These are phyloP conservation scores for Phytophthora foliorum DNA, from an alignment of 352 stramenopile species.

Conservation along the genomic window DNA sequence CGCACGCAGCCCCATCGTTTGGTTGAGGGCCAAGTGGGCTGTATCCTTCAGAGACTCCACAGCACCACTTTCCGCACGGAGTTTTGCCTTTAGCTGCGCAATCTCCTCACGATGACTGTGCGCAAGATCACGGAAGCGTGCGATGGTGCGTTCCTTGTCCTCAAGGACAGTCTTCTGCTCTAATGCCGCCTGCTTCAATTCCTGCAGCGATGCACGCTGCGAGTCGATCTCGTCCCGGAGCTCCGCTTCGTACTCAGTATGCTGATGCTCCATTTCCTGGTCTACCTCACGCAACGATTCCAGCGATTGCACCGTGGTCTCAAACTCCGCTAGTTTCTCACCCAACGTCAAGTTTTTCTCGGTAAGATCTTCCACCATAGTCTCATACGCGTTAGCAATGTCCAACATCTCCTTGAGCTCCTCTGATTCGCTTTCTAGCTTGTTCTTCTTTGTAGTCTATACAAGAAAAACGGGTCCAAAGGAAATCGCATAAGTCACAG, in stretches of 20 bases:
- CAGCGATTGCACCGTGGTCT: constrained; percentile 74
- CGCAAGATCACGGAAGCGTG: constrained; percentile 78
- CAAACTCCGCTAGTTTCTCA: constrained; percentile 83
- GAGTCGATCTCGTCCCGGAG: constrained; percentile 77
- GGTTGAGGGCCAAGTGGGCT: constrained; percentile 75
- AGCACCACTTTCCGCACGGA: constrained; percentile 74
- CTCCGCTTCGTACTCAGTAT: constrained; percentile 84
- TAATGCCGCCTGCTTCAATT: constrained; percentile 62
- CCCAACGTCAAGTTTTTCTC: constrained; percentile 90
- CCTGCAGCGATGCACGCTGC: constrained; percentile 58
- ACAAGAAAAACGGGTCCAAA: constrained; percentile 4
- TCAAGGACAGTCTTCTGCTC: constrained; percentile 73
- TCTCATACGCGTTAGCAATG: constrained; percentile 88
- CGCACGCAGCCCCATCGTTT: constrained; percentile 77
- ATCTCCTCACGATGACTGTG: constrained; percentile 81
- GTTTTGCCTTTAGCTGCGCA: constrained; percentile 73
- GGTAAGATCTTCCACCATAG: constrained; percentile 90
- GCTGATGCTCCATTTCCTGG: constrained; percentile 92
- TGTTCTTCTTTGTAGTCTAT: constrained; percentile 63
- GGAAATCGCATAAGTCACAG: background rate
- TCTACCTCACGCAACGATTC: constrained; percentile 87
- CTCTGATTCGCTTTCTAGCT: constrained; percentile 73
- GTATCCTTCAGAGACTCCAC: constrained; percentile 82
- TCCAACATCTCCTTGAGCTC: constrained; percentile 91
- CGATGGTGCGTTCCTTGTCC: constrained; percentile 86